Evolutionary conservation across 192 early-diverging fungal species (phyloP), one percentile per base, ranked within the genome.

Genomic region (Jimgerdemannia flammicorona): DNA sequence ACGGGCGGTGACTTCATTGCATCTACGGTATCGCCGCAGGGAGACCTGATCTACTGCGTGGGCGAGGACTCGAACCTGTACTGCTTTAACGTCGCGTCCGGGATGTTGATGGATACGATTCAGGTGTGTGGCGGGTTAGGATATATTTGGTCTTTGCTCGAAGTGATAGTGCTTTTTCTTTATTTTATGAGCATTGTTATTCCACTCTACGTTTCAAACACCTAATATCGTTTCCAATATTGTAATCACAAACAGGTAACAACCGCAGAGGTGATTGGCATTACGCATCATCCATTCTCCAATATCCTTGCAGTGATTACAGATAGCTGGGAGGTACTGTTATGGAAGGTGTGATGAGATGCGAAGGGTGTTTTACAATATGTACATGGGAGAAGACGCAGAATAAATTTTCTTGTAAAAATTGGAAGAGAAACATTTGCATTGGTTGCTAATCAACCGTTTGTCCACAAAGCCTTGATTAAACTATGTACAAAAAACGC

Each of bases 41-140:
- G 96, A 14, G 92, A 95, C 75, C 94, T 89, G 80, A 80, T 95
- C 7, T 93, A 96, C 80, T 89, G 90, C 69, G 85, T 95, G 4
- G 88, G 87, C 1, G 95, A 95, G 79, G 85, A 91, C 66, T 87
- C 89, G 10, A 70, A 75, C 0, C 43, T 98, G 64, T 91, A 94
- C 70, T 87, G 86, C 66, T 95, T 95, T 74, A 81, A 90, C 66
- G 75, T 87, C 0, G 88, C 90, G 17, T 87, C 86, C 39, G 95
- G 93, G 2, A 77, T 79, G 6, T 64, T 86, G 10, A 78, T 87
- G 3, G 75, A 75, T 7, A 44, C 80, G 7, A 73, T 81, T 44
- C 87, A 90, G 78, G 81, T 91, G 70, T 72, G 70, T 73, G 3
- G 14, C 3, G 4, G 29, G 1, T 29, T 29, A 29, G 29, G 29